Conservation (phyloP, 257 asterid genomes). For the Coffea canephora region DNA sequence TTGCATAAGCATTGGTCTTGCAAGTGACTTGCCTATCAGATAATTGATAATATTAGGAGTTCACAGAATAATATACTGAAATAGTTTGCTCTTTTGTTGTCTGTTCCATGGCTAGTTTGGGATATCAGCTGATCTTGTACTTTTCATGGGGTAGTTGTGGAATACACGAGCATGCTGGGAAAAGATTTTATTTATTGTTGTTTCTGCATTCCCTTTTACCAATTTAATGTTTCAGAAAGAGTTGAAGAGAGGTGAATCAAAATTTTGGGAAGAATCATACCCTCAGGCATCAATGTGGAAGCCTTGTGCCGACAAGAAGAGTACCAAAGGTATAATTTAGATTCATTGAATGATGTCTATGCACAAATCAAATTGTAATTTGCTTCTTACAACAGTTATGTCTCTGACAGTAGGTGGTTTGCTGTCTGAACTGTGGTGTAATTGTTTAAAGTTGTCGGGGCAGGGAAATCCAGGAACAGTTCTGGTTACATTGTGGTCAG, state of each 20-base stretch:
- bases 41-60: not conserved
- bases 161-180: not conserved
- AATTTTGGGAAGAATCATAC: slow-evolving; percentile 69
- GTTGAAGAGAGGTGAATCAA: slow-evolving; percentile 35
- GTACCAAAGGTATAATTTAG: slow-evolving; percentile 38
- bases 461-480: slow-evolving; percentile 47
- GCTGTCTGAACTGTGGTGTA: slow-evolving; percentile 27
- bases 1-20: not conserved
- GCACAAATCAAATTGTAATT: slow-evolving; percentile 1
- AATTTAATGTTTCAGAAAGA: slow-evolving; percentile 38
- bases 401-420: slow-evolving; percentile 21
- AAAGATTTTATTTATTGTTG: not conserved
- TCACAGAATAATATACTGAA: not conserved
- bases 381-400: not conserved
- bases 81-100: not conserved
- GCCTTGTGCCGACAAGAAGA: slow-evolving; percentile 67
- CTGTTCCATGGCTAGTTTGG: not conserved
- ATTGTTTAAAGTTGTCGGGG: slow-evolving; percentile 51
- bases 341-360: slow-evolving; percentile 3
- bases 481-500: slow-evolving; percentile 74
- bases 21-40: not conserved
- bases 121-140: not conserved
- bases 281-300: slow-evolving; percentile 65
- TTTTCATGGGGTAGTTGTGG: not conserved
- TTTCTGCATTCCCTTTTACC: not conserved